Conservation (phyloP, 1,139 yeast genomes). For the Sugiyamaella japonica region DNA sequence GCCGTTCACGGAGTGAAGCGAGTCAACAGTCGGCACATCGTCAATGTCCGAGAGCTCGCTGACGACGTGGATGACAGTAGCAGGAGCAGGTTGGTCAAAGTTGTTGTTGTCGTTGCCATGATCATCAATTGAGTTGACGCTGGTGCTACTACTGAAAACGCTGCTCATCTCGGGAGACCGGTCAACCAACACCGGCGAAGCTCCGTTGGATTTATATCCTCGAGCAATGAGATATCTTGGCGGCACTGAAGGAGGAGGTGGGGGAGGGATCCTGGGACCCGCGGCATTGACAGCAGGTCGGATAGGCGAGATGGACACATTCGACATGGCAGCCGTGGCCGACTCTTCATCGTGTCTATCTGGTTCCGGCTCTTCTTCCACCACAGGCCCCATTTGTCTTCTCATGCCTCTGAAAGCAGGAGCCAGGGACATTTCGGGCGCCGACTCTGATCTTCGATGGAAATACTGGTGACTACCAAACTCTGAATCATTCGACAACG, state of each 20-base stretch:
- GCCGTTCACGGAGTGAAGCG: slow-evolving; percentile 1
- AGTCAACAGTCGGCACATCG: slow-evolving; percentile 13
- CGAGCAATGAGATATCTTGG: slow-evolving; percentile 5
- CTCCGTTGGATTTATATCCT: slow-evolving; percentile 8
- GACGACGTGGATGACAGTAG: slow-evolving; percentile 10
- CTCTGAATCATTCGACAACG: slow-evolving; percentile 14
- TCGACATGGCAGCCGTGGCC: slow-evolving; percentile 8
- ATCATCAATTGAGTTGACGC: slow-evolving; percentile 3
- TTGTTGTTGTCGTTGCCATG: not conserved
- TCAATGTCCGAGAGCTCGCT: slow-evolving; percentile 15
- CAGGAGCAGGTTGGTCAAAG: slow-evolving; percentile 2
- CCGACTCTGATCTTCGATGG: slow-evolving; percentile 37
- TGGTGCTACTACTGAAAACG: slow-evolving; percentile 11
- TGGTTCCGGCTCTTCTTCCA: slow-evolving; percentile 34
- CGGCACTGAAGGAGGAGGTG: slow-evolving; percentile 1
- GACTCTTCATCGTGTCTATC: slow-evolving; percentile 15
- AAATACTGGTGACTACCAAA: slow-evolving; percentile 21
- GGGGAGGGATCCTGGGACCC: not conserved
- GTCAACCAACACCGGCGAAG: not conserved
- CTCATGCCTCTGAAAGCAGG: slow-evolving; percentile 26
- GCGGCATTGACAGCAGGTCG: not conserved
- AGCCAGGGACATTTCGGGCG: slow-evolving; percentile 31
- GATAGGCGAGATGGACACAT: slow-evolving; percentile 10
- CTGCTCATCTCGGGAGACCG: slow-evolving; percentile 10
- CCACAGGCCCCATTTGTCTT: slow-evolving; percentile 36